These are phyloP conservation scores for Crithidia fasciculata DNA, from an alignment of 208 protist species.

Conservation along the genomic window DNA sequence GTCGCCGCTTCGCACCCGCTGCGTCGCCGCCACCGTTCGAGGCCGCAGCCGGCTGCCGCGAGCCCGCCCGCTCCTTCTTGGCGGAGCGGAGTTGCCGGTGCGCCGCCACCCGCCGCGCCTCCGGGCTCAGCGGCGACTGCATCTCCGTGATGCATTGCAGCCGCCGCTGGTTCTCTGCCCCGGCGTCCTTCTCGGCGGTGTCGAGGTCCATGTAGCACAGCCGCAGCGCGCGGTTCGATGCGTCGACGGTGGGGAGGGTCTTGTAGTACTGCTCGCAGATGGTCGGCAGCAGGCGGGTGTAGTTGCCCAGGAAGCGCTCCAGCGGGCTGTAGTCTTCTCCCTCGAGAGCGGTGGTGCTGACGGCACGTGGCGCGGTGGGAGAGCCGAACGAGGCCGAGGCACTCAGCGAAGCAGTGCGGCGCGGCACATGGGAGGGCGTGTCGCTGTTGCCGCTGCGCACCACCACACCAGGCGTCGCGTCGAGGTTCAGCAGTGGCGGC, in stretches of 20 bases:
- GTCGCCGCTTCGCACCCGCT: conserved; percentile 12
- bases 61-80: conserved; percentile 21
- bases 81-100: conserved; percentile 38
- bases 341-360: too few species aligned
- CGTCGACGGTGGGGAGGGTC: conserved; percentile 29
- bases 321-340: conserved; percentile 28
- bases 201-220: conserved; percentile 81
- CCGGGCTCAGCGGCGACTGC: conserved; percentile 51
- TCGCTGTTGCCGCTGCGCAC: background rate
- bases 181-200: conserved; percentile 41
- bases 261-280: conserved; percentile 81
- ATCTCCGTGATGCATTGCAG: conserved; percentile 49
- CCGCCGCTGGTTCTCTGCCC: conserved; percentile 65
- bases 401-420: background rate
- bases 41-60: conserved; percentile 25
- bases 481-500: background rate
- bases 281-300: conserved; percentile 53
- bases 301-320: conserved; percentile 47
- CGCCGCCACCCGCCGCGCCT: conserved; percentile 39
- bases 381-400: conserved; percentile 2
- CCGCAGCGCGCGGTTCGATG: conserved; percentile 19
- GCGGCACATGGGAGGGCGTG: background rate
- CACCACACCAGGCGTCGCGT: background rate
- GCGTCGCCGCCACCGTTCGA: background rate
- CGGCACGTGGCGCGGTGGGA: background rate